Evolutionary conservation across 371 early-diverging fungal genomes (phyloP), one percentile per base, ranked within the genome.

Genomic region (Cokeromyces recurvatus): DNA sequence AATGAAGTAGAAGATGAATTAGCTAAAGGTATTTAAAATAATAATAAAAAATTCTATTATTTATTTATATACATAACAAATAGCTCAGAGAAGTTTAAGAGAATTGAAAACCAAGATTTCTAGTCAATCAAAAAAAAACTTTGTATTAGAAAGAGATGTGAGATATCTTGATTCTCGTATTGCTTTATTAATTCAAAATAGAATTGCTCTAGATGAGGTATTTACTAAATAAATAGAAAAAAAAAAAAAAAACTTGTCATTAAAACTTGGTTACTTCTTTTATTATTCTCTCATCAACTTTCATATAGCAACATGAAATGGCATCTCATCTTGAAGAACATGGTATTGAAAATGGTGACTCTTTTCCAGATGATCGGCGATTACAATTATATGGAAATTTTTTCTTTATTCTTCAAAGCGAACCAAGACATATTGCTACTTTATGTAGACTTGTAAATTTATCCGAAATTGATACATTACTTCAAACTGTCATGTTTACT

Each of bases 401-500:
- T n/a, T 93, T 97, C 51, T 94, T 87, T 62, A 74, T 95, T 6
- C 78, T 97, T 38, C 95, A 95, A 64, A 82, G 89, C 15, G 95
- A 95, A 60, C 95, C 97, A 16, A 78, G 89, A 25, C 90, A 94
- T 53, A 89, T 97, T 46, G 95, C 94, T 11, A 80, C 81, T 12
- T 71, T 97, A 34, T 81, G 90, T 25, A 81, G 92, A 23, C 58
- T 90, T 7, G 91, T 94, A 23, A 87, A 81, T 35, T 70, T 94
- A 36, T 68, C 87, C 31, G 93, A 96, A 65, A 92, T 96, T 34
- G 95, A 96, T 59, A 85, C 91, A 0, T 66, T 95, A 38, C 65
- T 96, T 36, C 95, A 95, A 60, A 92, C 91, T 0, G 92, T 94
- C 56, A 95, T 95, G 94, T 94, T 94, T 57, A 92, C 94, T 1